Base-by-base conservation (phyloP, 78 protist genomes). In the Chrysochromulina tobinii region DNA sequence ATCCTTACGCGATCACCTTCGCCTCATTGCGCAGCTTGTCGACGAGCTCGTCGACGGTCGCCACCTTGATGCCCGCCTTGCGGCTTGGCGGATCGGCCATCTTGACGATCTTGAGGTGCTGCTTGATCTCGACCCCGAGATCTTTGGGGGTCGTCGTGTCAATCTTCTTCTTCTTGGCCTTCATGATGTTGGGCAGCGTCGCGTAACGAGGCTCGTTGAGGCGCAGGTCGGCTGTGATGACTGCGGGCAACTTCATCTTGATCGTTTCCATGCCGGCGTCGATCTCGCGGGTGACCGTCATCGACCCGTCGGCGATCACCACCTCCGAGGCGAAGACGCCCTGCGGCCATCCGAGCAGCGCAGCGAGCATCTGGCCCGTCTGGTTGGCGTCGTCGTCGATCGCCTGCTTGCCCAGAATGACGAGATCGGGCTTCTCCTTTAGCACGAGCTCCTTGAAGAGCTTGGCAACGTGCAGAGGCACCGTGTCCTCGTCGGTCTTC, bases 201-300 rank as follows among this genome's bases (percentile, higher is more conserved):
- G 99, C 98, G 85, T 96, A 98, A 5, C 99, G 92, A 53, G 99
- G 99, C 81, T 97, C 97, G 95, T 98, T 98, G 79, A 98, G 93
- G 55, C 98, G 95, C 58, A 98, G 94, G 75, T 98, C 99, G 61
- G 96, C 93, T 6, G 98, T 89, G 84, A 98, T 81, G 27, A 98
- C 98, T 3, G 98, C 98, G 0, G 99, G 99, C 48, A 98, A 93
- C 55, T 83, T 67, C 91, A 97, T 67, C 48, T 77, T 61, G 38
- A 98, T 27, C 6, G 95, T 97, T 96, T 98, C 97, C 21, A 95
- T 81, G 48, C 99, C 99, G 58, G 97, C 98, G 90, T 98, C 99
- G 53, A 98, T 93, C 88, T 98, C 99, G 57, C 99, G 95, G 12
- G 93, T 89, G 25, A 98, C 96, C 21, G 81, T 75, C 58, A 81